Conservation (phyloP, 2,329 filamentous ascomycete genomes). For the Pseudogymnoascus sp. region DNA sequence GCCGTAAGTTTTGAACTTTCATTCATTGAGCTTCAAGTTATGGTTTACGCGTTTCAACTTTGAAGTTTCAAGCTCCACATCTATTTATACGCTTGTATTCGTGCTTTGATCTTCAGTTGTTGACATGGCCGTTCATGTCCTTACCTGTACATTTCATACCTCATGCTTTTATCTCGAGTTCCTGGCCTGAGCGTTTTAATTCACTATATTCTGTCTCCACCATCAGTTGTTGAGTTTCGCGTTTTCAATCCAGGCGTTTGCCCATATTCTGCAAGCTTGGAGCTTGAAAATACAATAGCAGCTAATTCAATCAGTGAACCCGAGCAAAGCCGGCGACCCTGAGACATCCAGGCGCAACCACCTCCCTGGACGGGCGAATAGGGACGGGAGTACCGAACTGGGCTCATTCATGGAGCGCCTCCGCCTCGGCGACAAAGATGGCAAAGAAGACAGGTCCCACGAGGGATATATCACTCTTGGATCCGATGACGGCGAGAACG, state of each 20-base stretch:
- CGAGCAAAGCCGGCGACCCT: neutral
- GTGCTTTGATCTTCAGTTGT: neutral
- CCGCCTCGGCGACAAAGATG: neutral
- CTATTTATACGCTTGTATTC: neutral
- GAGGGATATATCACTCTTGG: neutral
- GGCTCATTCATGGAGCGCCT: conserved; percentile 1
- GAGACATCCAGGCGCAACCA: neutral
- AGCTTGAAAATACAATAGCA: neutral
- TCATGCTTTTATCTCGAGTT: neutral
- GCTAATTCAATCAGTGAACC: neutral
- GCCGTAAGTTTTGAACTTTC: neutral
- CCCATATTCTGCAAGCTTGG: neutral
- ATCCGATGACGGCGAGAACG: neutral
- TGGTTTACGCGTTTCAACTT: neutral
- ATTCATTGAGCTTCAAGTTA: neutral
- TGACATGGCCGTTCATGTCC: neutral
- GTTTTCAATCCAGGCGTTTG: neutral
- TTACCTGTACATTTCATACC: neutral
- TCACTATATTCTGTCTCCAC: neutral
- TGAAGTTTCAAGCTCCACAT: neutral
- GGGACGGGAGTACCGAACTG: neutral
- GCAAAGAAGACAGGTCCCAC: neutral
- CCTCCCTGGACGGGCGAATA: neutral
- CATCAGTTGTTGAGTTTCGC: neutral
- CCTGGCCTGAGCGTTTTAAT: neutral